phyloP scores from a whole-genome alignment of 345 rosid genomes.

The Conringia planisiliqua region DNA sequence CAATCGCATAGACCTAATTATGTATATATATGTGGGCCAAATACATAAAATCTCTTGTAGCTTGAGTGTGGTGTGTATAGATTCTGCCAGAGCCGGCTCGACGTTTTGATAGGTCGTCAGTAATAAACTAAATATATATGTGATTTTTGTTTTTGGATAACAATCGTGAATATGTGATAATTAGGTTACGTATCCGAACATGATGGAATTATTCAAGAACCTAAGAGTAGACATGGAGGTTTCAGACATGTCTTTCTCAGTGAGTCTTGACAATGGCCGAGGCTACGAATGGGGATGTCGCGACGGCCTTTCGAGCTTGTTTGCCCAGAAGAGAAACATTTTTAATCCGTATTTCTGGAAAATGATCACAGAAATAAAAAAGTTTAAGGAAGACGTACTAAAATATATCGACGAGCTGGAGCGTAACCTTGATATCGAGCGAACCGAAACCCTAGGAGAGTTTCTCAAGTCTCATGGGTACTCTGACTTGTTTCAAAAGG shows the following conservation, averaged over 20 bases:
- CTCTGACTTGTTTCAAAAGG: slow-evolving; percentile 67
- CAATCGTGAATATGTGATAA: background rate
- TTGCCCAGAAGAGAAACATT: slow-evolving; percentile 56
- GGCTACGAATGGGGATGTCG: slow-evolving; percentile 88
- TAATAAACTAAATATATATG: too few species aligned
- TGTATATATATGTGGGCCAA: too few species aligned
- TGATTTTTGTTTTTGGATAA: background rate
- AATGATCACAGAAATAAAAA: slow-evolving; percentile 54
- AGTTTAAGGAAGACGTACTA: slow-evolving; percentile 55
- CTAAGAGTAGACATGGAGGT: slow-evolving; percentile 68
- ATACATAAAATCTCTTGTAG: too few species aligned
- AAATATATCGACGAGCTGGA: slow-evolving; percentile 63
- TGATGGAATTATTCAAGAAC: slow-evolving; percentile 71
- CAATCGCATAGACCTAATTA: too few species aligned
- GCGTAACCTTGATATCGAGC: slow-evolving; percentile 48
- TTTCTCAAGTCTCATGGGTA: slow-evolving; percentile 55
- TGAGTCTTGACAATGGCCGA: slow-evolving; percentile 56
- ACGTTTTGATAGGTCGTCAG: too few species aligned
- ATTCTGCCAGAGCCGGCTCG: too few species aligned
- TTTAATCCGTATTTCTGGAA: slow-evolving; percentile 62
- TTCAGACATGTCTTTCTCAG: slow-evolving; percentile 74
- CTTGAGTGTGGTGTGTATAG: too few species aligned
- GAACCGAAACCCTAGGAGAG: slow-evolving; percentile 56
- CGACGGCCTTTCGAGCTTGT: slow-evolving; percentile 54
- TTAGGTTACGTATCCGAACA: slow-evolving; percentile 79